These are phyloP conservation scores for Dothiorella sarmentorum DNA, from an alignment of 2,329 filamentous ascomycete species.

Conservation along the genomic window DNA sequence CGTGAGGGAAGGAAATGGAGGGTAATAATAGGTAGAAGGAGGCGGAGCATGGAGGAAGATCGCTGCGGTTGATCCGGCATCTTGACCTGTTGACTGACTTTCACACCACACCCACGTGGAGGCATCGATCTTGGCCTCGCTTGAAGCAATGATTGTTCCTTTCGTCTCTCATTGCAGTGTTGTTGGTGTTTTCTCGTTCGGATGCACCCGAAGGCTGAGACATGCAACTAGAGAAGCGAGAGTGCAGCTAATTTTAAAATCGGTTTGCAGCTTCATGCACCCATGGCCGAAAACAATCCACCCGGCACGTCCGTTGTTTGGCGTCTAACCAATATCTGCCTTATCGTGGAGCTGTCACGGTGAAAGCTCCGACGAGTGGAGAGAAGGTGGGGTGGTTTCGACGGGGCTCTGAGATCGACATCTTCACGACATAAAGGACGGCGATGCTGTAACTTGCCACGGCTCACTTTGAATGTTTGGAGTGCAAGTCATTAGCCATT, in stretches of 20 bases:
- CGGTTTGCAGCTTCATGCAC: not conserved
- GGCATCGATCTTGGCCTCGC: not conserved
- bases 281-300: not conserved
- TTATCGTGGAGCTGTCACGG: not conserved
- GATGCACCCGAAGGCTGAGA: slow-evolving; percentile 10
- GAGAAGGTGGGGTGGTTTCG: not conserved
- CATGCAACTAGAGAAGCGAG: not conserved
- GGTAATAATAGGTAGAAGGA: too few species aligned
- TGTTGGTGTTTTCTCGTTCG: slow-evolving; percentile 3
- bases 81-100: not conserved
- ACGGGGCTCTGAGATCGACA: not conserved
- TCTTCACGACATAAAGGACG: not conserved
- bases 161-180: not conserved
- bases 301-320: not conserved
- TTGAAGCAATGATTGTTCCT: not conserved
- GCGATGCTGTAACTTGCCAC: not conserved
- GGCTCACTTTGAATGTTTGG: not conserved
- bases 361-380: not conserved
- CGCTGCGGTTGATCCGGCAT: not conserved
- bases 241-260: slow-evolving; percentile 13
- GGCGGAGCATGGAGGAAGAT: not conserved
- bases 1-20: not conserved
- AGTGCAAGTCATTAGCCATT: not conserved
- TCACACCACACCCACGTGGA: slow-evolving; percentile 8
- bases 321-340: not conserved